Conservation (phyloP, 2,329 filamentous ascomycete genomes). For the Xylariomycetidae sp. region DNA sequence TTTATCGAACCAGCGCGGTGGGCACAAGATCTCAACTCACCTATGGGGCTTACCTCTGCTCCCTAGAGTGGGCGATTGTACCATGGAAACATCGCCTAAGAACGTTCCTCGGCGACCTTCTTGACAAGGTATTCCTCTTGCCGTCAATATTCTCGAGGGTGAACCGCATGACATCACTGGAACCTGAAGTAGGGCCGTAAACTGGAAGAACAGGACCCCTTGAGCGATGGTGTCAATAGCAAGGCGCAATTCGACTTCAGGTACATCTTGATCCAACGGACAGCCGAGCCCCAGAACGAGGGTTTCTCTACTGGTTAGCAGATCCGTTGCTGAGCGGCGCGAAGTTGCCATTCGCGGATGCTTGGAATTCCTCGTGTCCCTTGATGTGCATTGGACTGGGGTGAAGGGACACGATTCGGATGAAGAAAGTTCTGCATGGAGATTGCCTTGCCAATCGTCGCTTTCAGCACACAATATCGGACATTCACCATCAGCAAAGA, state of each 20-base stretch:
- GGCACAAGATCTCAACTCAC: too few relatives aligned
- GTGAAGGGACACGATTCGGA: too few relatives aligned
- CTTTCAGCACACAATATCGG: too few relatives aligned
- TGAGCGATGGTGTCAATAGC: slow-evolving; percentile 40
- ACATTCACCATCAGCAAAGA: too few relatives aligned
- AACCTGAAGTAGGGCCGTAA: slow-evolving; percentile 37
- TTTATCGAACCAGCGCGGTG: slow-evolving; percentile 49
- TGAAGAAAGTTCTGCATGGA: too few relatives aligned
- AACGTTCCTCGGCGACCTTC: slow-evolving; percentile 42
- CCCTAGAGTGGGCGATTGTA: slow-evolving; percentile 42
- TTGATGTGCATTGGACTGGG: slow-evolving; percentile 38
- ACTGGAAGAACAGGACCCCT: slow-evolving; percentile 40
- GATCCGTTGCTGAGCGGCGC: slow-evolving; percentile 18
- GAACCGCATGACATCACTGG: slow-evolving; percentile 35
- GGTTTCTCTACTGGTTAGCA: slow-evolving; percentile 33
- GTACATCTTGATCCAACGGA: slow-evolving; percentile 27
- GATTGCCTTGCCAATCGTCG: too few relatives aligned
- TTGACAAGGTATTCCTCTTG: slow-evolving; percentile 44
- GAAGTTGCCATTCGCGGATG: slow-evolving; percentile 38
- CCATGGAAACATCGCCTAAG: slow-evolving; percentile 50
- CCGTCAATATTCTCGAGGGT: slow-evolving; percentile 40
- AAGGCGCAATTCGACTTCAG: slow-evolving; percentile 44
- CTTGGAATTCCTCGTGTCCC: slow-evolving; percentile 39
- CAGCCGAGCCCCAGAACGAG: slow-evolving; percentile 10
- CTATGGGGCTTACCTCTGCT: slow-evolving; percentile 47